Conservation (phyloP, 2,329 filamentous ascomycete genomes). For the Aschersonia sp. region DNA sequence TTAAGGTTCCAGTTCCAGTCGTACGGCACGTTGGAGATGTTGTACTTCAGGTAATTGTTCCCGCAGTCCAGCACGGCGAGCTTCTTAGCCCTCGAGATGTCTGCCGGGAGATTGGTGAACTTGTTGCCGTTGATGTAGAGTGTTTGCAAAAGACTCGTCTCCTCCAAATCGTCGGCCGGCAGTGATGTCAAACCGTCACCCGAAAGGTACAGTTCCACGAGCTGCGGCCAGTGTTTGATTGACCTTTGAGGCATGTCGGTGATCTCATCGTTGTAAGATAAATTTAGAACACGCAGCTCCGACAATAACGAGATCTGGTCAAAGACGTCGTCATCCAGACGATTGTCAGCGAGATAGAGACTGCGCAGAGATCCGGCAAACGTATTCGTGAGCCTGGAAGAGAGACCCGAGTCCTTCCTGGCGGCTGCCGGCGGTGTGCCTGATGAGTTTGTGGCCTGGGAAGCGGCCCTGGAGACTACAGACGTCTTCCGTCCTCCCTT, state of each 20-base stretch:
- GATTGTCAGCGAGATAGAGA: slow-evolving; percentile 83
- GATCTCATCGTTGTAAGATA: slow-evolving; percentile 81
- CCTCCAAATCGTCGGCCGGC: slow-evolving; percentile 86
- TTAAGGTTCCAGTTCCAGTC: slow-evolving; percentile 99
- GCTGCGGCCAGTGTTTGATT: slow-evolving; percentile 76
- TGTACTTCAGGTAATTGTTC: slow-evolving; percentile 93
- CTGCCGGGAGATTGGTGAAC: slow-evolving; percentile 90
- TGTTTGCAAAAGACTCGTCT: slow-evolving; percentile 73
- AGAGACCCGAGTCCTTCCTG: slow-evolving; percentile 83
- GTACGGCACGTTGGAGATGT: slow-evolving; percentile 96
- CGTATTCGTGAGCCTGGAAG: slow-evolving; percentile 65
- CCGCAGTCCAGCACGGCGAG: slow-evolving; percentile 86
- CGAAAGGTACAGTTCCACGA: slow-evolving; percentile 86
- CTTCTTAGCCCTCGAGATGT: slow-evolving; percentile 87
- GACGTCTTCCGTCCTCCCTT: slow-evolving; percentile 77
- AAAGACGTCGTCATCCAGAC: slow-evolving; percentile 88
- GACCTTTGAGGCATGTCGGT: slow-evolving; percentile 84
- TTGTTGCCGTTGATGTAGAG: slow-evolving; percentile 96
- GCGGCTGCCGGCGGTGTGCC: slow-evolving; percentile 35
- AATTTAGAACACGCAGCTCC: slow-evolving; percentile 77
- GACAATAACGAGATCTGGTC: slow-evolving; percentile 73
- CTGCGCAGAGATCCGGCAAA: slow-evolving; percentile 79
- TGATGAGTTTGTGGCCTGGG: slow-evolving; percentile 27
- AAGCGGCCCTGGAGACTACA: slow-evolving; percentile 52
- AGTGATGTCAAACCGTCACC: slow-evolving; percentile 87